A percentile compares a stretch with the other conserved stretches of the same genome.
phyloP scores from a whole-genome alignment of 192 early-diverging fungal genomes.

The Mortierella hygrophila region DNA sequence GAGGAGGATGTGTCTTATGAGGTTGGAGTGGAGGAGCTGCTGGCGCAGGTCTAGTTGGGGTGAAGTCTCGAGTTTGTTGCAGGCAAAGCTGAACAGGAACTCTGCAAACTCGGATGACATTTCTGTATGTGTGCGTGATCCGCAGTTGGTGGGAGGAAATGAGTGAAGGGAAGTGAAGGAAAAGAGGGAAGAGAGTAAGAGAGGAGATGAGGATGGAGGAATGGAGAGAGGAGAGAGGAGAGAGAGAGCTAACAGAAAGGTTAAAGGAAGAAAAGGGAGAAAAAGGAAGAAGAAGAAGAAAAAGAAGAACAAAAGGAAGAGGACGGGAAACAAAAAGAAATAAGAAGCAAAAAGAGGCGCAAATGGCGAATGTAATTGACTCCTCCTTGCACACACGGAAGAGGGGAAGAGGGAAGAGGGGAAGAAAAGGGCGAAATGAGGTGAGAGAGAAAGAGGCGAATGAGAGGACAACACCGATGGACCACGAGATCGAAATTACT shows the following conservation, averaged over 20 bases:
- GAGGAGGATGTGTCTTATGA: constrained; percentile 50
- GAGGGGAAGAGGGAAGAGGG: neutral
- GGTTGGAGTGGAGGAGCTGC: constrained; percentile 45
- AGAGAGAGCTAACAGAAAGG: neutral
- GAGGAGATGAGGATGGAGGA: neutral
- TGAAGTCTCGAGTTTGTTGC: constrained; percentile 43
- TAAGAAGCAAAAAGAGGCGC: neutral
- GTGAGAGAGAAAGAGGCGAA: neutral
- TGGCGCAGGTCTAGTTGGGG: constrained; percentile 47
- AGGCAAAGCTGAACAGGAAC: constrained; percentile 43
- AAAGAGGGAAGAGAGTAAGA: neutral
- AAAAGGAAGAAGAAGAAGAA: neutral
- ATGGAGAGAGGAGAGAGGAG: neutral
- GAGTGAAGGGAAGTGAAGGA: neutral
- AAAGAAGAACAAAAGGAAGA: neutral
- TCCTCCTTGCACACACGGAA: no score
- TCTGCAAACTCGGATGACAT: constrained; percentile 49
- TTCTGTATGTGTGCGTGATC: neutral
- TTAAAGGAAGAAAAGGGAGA: neutral
- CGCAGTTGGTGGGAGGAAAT: neutral
- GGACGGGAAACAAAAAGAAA: neutral
- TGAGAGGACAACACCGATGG: neutral
- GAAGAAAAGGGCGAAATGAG: neutral
- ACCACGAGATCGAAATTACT: neutral
- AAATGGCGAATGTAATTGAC: neutral